These are phyloP conservation scores for Amanita rubescens DNA, from an alignment of 768 basidiomycete species.

Conservation along the genomic window DNA sequence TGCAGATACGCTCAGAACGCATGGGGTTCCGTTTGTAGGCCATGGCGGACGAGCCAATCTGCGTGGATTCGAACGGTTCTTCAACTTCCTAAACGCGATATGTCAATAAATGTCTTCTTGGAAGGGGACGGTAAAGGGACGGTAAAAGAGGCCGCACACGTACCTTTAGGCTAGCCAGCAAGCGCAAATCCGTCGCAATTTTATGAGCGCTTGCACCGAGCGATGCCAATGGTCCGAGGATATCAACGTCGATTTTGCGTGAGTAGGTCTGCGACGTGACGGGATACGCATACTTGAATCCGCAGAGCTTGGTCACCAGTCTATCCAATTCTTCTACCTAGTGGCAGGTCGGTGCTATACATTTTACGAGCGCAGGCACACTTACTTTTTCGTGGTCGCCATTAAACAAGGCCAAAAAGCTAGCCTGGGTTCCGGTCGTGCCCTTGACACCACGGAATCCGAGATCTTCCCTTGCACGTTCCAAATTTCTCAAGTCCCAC, in stretches of 20 bases:
- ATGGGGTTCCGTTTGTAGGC: conserved; percentile 99
- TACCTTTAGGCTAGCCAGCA: conserved; percentile 91
- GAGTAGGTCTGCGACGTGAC: conserved; percentile 99
- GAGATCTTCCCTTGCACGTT: conserved; percentile 82
- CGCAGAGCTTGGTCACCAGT: conserved; percentile 84
- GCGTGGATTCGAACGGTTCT: conserved; percentile 97
- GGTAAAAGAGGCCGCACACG: background rate
- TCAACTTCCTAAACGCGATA: conserved; percentile 69
- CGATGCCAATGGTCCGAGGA: conserved; percentile 83
- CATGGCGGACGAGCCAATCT: conserved; percentile 97
- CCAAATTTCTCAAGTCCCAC: conserved; percentile 93
- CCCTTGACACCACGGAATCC: conserved; percentile 99
- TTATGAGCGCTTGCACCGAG: conserved; percentile 96
- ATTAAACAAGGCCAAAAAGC: conserved; percentile 89
- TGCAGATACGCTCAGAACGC: conserved; percentile 97
- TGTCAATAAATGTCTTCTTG: background rate
- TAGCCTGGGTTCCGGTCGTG: conserved; percentile 98
- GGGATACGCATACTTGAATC: conserved; percentile 92
- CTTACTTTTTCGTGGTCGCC: conserved; percentile 87
- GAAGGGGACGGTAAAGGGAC: no score
- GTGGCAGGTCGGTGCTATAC: background rate
- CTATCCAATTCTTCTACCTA: conserved; percentile 86
- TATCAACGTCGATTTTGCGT: conserved; percentile 93
- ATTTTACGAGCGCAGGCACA: background rate
- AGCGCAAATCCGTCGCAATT: conserved; percentile 90